Conservation (phyloP, 2,329 filamentous ascomycete species). For the Calonectria pseudoturangicola region DNA sequence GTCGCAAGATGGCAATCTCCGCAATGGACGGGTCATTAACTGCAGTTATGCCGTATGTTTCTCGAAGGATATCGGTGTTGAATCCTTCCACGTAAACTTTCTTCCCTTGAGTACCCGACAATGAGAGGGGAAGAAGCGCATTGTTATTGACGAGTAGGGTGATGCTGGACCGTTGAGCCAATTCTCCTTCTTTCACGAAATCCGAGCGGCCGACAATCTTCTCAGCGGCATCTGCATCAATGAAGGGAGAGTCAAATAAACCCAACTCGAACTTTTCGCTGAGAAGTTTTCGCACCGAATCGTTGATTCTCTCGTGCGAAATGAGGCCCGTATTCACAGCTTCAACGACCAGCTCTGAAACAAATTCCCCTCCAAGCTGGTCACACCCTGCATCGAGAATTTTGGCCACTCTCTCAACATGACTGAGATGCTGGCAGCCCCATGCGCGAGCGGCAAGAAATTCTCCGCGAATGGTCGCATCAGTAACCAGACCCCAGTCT, state of each 20-base stretch:
- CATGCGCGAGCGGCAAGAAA: constrained; percentile 69
- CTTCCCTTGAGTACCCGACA: constrained; percentile 18
- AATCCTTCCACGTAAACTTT: constrained; percentile 53
- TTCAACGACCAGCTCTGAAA: constrained; percentile 67
- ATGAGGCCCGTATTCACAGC: constrained; percentile 63
- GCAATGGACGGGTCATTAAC: constrained; percentile 62
- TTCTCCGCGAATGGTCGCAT: constrained; percentile 63
- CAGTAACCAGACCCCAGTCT: constrained; percentile 72
- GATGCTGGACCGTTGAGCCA: constrained; percentile 46
- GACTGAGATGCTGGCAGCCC: constrained; percentile 68
- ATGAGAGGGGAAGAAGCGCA: constrained; percentile 46
- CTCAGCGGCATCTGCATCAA: constrained; percentile 57
- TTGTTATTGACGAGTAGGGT: constrained; percentile 54
- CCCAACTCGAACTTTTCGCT: constrained; percentile 71
- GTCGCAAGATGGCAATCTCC: constrained; percentile 64
- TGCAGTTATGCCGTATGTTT: constrained; percentile 55
- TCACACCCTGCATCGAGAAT: constrained; percentile 71
- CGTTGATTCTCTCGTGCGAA: constrained; percentile 65
- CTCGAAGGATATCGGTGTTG: constrained; percentile 37
- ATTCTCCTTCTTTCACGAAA: constrained; percentile 25
- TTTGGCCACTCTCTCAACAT: constrained; percentile 63
- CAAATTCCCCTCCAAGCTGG: constrained; percentile 70
- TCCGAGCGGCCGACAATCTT: constrained; percentile 11
- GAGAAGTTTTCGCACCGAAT: constrained; percentile 67
- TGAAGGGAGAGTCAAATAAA: constrained; percentile 71